phyloP scores from a whole-genome alignment of 2,329 filamentous ascomycete species.

The Penicillium sp. region DNA sequence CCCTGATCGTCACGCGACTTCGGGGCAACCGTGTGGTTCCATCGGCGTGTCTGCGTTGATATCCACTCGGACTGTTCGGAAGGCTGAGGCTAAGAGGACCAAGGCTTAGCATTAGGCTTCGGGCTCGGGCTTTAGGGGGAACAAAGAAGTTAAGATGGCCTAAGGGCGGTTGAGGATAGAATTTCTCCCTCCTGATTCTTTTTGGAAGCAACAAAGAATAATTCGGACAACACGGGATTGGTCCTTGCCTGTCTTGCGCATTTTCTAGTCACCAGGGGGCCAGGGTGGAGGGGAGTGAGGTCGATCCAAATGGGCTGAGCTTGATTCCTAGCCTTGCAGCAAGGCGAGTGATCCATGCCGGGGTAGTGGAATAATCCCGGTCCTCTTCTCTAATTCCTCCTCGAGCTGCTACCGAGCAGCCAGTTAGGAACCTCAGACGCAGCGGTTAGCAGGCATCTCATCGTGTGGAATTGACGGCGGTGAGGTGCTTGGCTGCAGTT shows the following conservation, averaged over 20 bases:
- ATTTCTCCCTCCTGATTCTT: not conserved
- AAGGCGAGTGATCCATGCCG: conserved; percentile 21
- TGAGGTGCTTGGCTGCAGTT: conserved; percentile 28
- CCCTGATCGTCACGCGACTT: conserved; percentile 24
- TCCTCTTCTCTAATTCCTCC: not conserved
- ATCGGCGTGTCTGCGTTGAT: conserved; percentile 31
- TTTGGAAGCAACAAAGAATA: conserved; percentile 1
- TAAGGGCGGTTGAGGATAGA: conserved; percentile 18
- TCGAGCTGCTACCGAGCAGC: conserved; percentile 7
- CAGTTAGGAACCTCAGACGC: conserved; percentile 1
- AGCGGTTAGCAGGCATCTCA: not conserved
- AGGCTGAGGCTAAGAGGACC: not conserved
- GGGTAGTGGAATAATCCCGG: not conserved
- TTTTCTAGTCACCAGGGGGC: not conserved
- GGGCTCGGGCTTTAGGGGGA: not conserved
- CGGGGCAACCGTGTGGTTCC: not conserved
- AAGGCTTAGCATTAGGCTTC: not conserved
- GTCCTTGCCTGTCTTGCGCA: not conserved
- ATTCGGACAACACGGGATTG: not conserved
- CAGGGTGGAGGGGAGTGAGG: not conserved
- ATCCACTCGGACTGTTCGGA: conserved; percentile 41
- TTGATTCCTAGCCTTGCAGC: conserved; percentile 18
- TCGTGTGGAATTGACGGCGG: conserved; percentile 18
- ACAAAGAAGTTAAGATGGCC: conserved; percentile 13
- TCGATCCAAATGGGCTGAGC: conserved; percentile 14